Percentiles rank a stretch among this genome's conserved stretches.
phyloP scores from a whole-genome alignment of 495 filamentous ascomycete species.

The Trichocladium antarcticum region DNA sequence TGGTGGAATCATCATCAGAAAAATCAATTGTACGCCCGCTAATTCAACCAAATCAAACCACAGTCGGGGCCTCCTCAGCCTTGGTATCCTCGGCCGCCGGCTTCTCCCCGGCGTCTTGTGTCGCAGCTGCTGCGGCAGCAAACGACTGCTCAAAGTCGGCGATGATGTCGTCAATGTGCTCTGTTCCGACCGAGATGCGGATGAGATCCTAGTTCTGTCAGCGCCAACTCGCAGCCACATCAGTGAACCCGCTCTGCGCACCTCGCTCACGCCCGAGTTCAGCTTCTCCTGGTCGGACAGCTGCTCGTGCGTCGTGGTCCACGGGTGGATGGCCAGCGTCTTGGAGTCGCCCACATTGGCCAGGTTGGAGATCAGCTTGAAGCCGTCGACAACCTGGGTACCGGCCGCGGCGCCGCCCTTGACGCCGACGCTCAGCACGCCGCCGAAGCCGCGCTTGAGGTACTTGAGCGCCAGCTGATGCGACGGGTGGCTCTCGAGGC shows the following conservation, averaged over 20 bases:
- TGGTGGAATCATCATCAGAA: neutral
- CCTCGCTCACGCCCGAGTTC: constrained; percentile 73
- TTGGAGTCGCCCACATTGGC: constrained; percentile 72
- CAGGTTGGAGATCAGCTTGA: constrained; percentile 90
- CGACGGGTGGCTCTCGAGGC: constrained; percentile 68
- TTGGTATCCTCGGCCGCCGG: constrained; percentile 19
- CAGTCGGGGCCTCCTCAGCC: constrained; percentile 29
- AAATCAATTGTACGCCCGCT: neutral
- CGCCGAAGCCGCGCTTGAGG: constrained; percentile 75
- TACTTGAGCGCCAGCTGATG: constrained; percentile 85
- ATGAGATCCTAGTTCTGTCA: constrained; percentile 54
- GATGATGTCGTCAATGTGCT: constrained; percentile 98
- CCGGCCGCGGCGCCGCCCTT: constrained; percentile 78
- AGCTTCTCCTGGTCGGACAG: constrained; percentile 71
- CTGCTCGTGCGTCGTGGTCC: constrained; percentile 95
- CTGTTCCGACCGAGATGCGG: constrained; percentile 90
- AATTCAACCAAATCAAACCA: constrained; percentile 20
- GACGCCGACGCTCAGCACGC: constrained; percentile 86
- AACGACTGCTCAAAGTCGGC: constrained; percentile 93
- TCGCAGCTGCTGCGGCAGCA: constrained; percentile 30
- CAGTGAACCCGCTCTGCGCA: constrained; percentile 16
- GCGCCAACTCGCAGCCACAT: too few relatives aligned
- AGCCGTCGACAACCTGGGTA: constrained; percentile 78
- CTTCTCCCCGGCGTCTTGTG: constrained; percentile 17
- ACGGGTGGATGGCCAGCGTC: constrained; percentile 93